Evolutionary conservation across 768 basidiomycete species (phyloP), one percentile per base, ranked within the genome.

Genomic region (Dendrothele bispora): DNA sequence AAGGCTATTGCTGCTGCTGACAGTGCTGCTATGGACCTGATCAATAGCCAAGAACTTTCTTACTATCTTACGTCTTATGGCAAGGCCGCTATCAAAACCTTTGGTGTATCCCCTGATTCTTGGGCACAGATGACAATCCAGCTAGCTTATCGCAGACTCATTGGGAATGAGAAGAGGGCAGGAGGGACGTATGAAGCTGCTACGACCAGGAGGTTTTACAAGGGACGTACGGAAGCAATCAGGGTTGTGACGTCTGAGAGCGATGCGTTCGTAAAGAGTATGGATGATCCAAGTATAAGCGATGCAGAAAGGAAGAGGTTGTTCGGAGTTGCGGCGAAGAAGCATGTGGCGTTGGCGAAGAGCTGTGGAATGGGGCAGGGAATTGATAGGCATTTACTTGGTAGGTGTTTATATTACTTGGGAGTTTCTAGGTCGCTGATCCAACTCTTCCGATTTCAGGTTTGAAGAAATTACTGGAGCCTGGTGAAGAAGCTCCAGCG

Each of bases 181-280:
- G 92, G 89, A 3, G 90, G 80, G 4, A 93, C 92, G n/a, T 98
- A 98, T 62, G 95, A 98, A 68, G 88, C 91, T 48, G 93, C 93
- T 27, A 85, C 89, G 51, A 94, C 92, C n/a, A 77, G 95, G 26
- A 82, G 79, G 62, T 97, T 88, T 67, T 77, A 78, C 67, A 89
- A 93, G 60, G 95, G 95, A 12, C 78, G 95, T 39, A 98, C 95
- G 21, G 95, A 98, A 69, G 86, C 91, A n/a, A 91, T 98, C 49
- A 77, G 95, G 5, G 85, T 91, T 41, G 86, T 92, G 12, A 85
- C 81, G 11, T 72, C 70, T 38, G 87, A 95, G 66, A 79, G 82
- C 27, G 88, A 90, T 57, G 79, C 75, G 11, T 98, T 87, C 78
- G 84, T 82, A n/a, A 62, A 57, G 41, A 82, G 80, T 48, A 93